These are phyloP conservation scores for Craterostigma plantagineum DNA, from an alignment of 257 asterid species.

Conservation along the genomic window DNA sequence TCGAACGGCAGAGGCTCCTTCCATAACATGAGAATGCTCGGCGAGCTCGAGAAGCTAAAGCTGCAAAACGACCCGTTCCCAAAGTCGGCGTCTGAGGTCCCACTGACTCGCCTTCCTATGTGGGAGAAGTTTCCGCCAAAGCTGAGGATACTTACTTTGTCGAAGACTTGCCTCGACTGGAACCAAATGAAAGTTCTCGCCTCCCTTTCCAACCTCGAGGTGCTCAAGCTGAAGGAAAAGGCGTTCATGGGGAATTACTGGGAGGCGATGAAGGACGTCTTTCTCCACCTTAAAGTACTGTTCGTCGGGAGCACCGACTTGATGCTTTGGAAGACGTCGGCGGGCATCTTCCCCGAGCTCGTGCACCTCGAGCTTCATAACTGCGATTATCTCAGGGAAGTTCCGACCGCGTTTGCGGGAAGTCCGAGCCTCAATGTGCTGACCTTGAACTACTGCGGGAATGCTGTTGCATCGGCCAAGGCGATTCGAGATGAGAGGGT, in stretches of 20 bases:
- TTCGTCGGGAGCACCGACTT: conserved; percentile 14
- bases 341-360: conserved; percentile 10
- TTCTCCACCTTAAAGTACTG: conserved; percentile 12
- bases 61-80: conserved; percentile 16
- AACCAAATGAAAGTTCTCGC: conserved; percentile 14
- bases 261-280: conserved; percentile 12
- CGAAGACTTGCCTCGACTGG: conserved; percentile 17
- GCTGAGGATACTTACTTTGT: conserved; percentile 14
- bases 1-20: conserved; percentile 9
- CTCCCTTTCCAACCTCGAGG: conserved; percentile 20
- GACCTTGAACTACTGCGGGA: no score
- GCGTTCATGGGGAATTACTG: conserved; percentile 15
- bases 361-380: conserved; percentile 18
- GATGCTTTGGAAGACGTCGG: conserved; percentile 9
- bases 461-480: no score
- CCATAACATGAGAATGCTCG: conserved; percentile 17
- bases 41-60: conserved; percentile 28
- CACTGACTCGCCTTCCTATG: conserved; percentile 16
- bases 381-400: conserved; percentile 10
- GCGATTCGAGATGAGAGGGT: no score
- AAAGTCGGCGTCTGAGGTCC: conserved; percentile 13
- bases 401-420: conserved; percentile 9
- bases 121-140: conserved; percentile 22
- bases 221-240: conserved; percentile 20
- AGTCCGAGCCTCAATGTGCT: no score